Base-by-base conservation (phyloP, 495 filamentous ascomycete species). In the Aspergillus conjunctus region DNA sequence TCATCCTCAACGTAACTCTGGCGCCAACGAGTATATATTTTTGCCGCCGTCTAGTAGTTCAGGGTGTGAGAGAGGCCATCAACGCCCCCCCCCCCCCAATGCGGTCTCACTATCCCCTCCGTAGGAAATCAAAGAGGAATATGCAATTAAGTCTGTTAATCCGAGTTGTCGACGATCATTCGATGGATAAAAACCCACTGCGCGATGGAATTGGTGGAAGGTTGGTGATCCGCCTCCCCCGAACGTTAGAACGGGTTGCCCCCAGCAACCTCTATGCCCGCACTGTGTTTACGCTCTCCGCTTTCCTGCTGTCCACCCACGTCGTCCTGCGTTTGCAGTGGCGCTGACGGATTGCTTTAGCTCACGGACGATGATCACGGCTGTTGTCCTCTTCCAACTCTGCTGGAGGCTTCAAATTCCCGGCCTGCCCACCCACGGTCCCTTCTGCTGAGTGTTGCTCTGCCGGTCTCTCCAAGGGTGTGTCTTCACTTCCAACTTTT, bases 231-330 rank as follows among this genome's bases (percentile, higher is more conserved):
- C 60, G 60, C 61, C 45, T 48, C 44, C 62, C 52, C 56, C 62
- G 34, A 56, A 18, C 11, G 51, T 41, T 58, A 53, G 49, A 26
- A 45, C 43, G 22, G 59, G 75, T 78, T 78, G 76, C 76, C 76
- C 72, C 63, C 61, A 60, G 71, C 76, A 77, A 79, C 76, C 60
- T 51, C 61, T 32, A 57, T 59, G 54, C 60, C 65, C 66, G 66
- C 69, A 73, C 64, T 54, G 62, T 78, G 75, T 78, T 78, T 78
- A 76, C 72, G 60, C 64, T 63, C 68, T 68, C 68, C 59, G 68
- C 66, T 69, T 69, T 65, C 63, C 67, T 66, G 63, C 59, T 57
- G 62, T 65, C 66, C 64, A 63, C 41, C 68, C 63, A 65, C 51
- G 67, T 72, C 60, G 43, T 44, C 50, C 56, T 50, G 54, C 63